Conservation (phyloP, 345 rosid species). For the Orychophragmus violaceus region DNA sequence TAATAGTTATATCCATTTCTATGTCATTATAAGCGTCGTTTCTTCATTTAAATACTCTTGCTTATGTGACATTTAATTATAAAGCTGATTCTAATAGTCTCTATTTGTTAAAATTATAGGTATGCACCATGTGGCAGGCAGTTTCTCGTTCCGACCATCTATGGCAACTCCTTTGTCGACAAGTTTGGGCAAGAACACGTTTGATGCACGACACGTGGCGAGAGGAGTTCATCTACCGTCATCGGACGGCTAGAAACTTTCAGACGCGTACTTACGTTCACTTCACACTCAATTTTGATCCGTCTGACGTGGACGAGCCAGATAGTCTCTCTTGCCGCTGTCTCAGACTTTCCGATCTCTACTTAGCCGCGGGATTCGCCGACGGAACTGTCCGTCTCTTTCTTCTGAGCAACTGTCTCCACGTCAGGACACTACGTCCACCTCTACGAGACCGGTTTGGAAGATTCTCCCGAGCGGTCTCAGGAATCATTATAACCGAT, state of each 20-base stretch:
- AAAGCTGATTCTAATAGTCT: background rate
- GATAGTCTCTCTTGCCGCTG: slow-evolving; percentile 70
- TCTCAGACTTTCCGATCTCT: slow-evolving; percentile 64
- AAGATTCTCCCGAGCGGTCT: slow-evolving; percentile 62
- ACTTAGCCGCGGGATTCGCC: slow-evolving; percentile 79
- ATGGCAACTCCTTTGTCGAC: slow-evolving; percentile 56
- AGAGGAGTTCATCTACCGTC: slow-evolving; percentile 57
- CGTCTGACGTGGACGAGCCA: slow-evolving; percentile 44
- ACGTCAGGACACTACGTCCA: slow-evolving; percentile 57
- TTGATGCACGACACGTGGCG: slow-evolving; percentile 57
- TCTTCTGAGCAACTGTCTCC: slow-evolving; percentile 46
- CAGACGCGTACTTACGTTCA: slow-evolving; percentile 34
- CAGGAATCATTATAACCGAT: slow-evolving; percentile 53
- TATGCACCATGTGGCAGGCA: slow-evolving; percentile 82
- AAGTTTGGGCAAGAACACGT: slow-evolving; percentile 53
- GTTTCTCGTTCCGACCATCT: slow-evolving; percentile 69
- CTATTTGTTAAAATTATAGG: background rate
- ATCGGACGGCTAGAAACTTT: slow-evolving; percentile 65
- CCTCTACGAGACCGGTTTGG: slow-evolving; percentile 58
- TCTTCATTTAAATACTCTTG: background rate
- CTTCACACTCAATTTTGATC: slow-evolving; percentile 52
- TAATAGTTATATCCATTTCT: background rate
- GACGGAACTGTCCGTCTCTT: slow-evolving; percentile 86
- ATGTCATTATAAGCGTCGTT: background rate
- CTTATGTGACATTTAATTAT: background rate